Evolutionary conservation across 108 stramenopile genomes (phyloP).

Genomic region (Nannochloropsis gaditana): DNA sequence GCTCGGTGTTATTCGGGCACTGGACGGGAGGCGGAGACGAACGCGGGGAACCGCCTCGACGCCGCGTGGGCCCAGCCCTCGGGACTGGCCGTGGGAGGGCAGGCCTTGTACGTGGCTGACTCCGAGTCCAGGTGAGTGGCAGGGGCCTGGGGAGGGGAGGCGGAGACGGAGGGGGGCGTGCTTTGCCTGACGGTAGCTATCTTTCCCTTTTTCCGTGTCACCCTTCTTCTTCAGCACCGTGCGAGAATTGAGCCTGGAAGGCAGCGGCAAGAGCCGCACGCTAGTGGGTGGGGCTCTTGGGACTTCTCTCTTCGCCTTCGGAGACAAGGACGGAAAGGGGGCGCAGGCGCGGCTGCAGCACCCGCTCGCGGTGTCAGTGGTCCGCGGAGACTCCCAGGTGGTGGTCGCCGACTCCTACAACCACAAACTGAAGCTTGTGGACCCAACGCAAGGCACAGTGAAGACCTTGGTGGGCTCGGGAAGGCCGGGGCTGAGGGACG

Average conservation of each 20-base stretch:
- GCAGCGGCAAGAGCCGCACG: not conserved
- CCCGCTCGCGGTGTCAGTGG: not conserved
- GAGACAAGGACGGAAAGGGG: conserved; percentile 13
- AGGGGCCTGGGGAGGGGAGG: not conserved
- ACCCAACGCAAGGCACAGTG: conserved; percentile 6
- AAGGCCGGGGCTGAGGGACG: conserved; percentile 1
- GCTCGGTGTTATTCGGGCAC: conserved; percentile 11
- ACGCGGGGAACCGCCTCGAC: not conserved
- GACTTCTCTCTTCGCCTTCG: not conserved
- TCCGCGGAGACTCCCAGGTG: not conserved
- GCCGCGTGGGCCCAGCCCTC: not conserved
- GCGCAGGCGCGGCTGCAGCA: not conserved
- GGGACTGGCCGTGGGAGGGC: not conserved
- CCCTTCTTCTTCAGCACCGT: not conserved
- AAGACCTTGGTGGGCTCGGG: conserved; percentile 9
- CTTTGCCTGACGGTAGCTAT: not conserved
- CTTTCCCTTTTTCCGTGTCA: not conserved
- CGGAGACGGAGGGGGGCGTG: not conserved
- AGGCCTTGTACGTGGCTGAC: not conserved
- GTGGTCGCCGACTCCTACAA: not conserved
- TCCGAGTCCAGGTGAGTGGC: conserved; percentile 9
- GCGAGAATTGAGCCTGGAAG: not conserved
- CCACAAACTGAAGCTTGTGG: conserved; percentile 8
- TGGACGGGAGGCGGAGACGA: conserved; percentile 15
- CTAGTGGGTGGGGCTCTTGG: not conserved